These are phyloP conservation scores for Oryza nivara DNA, from an alignment of 176 grass and related monocot species.

Conservation along the genomic window DNA sequence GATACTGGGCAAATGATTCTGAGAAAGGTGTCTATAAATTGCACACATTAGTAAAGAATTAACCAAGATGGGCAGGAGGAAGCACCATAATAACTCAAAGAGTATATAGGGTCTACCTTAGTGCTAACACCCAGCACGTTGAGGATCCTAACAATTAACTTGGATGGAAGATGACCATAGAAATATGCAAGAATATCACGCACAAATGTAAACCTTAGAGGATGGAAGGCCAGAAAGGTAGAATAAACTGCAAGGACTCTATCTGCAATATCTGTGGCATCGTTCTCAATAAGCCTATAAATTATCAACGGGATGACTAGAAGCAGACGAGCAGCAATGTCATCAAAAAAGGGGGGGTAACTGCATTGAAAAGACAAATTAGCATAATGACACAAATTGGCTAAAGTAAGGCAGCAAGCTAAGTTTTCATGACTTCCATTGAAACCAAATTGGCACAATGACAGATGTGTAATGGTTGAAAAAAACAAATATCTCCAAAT, in stretches of 20 bases:
- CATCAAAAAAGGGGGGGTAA: conserved; percentile 94
- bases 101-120: conserved; percentile 63
- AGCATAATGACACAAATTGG: not conserved
- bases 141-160: conserved; percentile 84
- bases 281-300: conserved; percentile 98
- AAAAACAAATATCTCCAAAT: conserved; percentile 34
- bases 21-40: conserved; percentile 85
- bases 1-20: conserved; percentile 73
- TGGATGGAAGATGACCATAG: conserved; percentile 85
- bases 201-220: conserved; percentile 93
- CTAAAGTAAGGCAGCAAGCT: conserved; percentile 21
- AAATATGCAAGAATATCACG: conserved; percentile 99
- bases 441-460: conserved; percentile 32
- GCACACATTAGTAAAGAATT: conserved; percentile 32
- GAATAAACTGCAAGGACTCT: conserved; percentile 88
- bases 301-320: conserved; percentile 89
- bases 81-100: conserved; percentile 3
- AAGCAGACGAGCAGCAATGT: conserved; percentile 90
- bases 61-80: conserved; percentile 25
- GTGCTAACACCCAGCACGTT: conserved; percentile 78
- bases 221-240: conserved; percentile 83
- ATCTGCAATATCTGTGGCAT: conserved; percentile 81
- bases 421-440: conserved; percentile 30
- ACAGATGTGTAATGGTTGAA: conserved; percentile 17
- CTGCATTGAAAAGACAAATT: conserved; percentile 60